Evolutionary conservation across 768 basidiomycete species (phyloP).

Genomic region (Lactarius vividus): DNA sequence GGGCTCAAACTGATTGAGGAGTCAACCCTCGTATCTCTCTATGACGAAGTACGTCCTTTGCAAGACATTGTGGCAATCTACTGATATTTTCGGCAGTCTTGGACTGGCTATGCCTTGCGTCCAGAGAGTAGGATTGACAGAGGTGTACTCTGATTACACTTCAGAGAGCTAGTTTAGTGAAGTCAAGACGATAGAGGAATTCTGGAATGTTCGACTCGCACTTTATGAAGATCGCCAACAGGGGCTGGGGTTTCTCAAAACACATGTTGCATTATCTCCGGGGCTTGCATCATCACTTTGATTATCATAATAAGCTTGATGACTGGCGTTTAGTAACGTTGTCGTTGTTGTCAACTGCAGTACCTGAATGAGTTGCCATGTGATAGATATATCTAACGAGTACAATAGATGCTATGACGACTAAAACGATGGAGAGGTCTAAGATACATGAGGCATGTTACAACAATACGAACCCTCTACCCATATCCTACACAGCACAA

Average conservation of each 20-base stretch:
- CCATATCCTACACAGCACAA: constrained; percentile 1
- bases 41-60: constrained; percentile 77
- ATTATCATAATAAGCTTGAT: background rate
- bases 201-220: background rate
- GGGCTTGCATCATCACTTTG: background rate
- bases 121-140: constrained; percentile 71
- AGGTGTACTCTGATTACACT: constrained; percentile 8
- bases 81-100: constrained; percentile 56
- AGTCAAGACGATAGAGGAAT: background rate
- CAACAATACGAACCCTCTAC: background rate
- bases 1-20: constrained; percentile 75
- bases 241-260: background rate
- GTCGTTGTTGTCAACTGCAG: background rate
- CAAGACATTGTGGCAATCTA: background rate
- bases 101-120: constrained; percentile 90
- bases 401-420: constrained; percentile 12
- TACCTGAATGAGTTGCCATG: background rate
- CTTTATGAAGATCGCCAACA: background rate
- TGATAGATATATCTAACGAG: constrained; percentile 12
- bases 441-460: constrained; percentile 20
- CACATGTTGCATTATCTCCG: background rate
- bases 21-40: constrained; percentile 57
- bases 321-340: background rate
- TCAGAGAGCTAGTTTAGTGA: background rate
- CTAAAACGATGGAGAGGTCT: constrained; percentile 5